Evolutionary conservation across 2,329 filamentous ascomycete species (phyloP), one percentile per base, ranked within the genome.

Genomic region (Fusarium sp.): DNA sequence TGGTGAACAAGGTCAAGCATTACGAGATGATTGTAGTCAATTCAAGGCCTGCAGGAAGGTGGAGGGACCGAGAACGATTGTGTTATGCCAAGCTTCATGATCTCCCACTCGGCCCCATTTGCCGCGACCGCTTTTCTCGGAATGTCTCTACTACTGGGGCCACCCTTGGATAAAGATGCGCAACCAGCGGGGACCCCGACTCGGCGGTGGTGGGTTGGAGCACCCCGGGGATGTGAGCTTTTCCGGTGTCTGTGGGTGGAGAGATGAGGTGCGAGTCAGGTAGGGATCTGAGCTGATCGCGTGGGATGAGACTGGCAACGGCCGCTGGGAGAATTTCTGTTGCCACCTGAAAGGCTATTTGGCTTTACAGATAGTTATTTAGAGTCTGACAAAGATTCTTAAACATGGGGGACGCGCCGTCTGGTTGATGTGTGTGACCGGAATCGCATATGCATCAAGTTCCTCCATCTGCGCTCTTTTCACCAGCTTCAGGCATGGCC

Each of bases 101-200:
- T 43, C 57, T 60, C 57, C 57, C 57, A 60, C 57, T 60, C 37
- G 37, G 57, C 57, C 37, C 37, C 57, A 32, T 43, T 15, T 27
- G 7, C 37, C 17, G 20, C 57, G 43, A 35, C 37, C 22, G 35
- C 37, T 25, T 22, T 43, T 32, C 35, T 52, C 27, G 47, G 47
- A 32, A 52, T 52, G 47, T 52, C 47, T 54, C 47, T 32, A 2
- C 47, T 52, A 6, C 47, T 32, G 47, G 47, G 25, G 47, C 15
- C 35, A 58, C 35, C 33, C 40, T 35, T 37, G 20, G 59, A 37
- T 22, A 4, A 20, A 32, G 40, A 25, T 47, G 27, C 22, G 25
- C 45, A 7, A 11, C n/a, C 27, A 40, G 45, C 61, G 61, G 61
- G 35, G 45, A 54, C 47, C 45, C 61, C 61, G 61, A 62, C 20